Percentiles rank a stretch among this genome's conserved stretches.
phyloP scores from a whole-genome alignment of 805 yeast species.

The Lachancea kluyveri region DNA sequence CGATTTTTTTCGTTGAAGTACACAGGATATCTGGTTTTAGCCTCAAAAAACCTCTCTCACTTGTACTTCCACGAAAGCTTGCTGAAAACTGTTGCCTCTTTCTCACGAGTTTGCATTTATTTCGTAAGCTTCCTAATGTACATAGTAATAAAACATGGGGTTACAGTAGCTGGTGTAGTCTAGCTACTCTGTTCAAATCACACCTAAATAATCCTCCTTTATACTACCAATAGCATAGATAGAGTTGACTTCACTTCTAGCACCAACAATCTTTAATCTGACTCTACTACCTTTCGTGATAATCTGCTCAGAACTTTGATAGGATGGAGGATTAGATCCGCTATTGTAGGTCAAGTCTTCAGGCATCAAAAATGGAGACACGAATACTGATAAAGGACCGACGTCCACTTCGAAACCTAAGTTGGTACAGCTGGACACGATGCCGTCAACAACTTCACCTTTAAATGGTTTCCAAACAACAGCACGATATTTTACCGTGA shows the following conservation, averaged over 20 bases:
- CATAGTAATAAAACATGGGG: no score
- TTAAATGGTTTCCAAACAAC: conserved; percentile 98
- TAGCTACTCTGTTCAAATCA: conserved; percentile 38
- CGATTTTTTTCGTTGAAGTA: no score
- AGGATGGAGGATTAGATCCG: conserved; percentile 97
- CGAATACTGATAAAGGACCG: conserved; percentile 92
- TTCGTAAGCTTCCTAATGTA: background rate
- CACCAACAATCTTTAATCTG: conserved; percentile 93
- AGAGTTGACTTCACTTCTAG: conserved; percentile 94
- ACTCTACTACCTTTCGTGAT: conserved; percentile 92
- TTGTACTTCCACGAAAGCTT: no score
- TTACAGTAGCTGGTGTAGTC: no score
- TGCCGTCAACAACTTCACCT: conserved; percentile 97
- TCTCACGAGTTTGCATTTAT: background rate
- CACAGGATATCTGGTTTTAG: no score
- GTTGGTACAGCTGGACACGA: conserved; percentile 86
- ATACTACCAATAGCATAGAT: conserved; percentile 97
- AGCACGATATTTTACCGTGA: conserved; percentile 92
- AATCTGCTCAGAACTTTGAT: conserved; percentile 89
- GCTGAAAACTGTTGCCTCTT: no score
- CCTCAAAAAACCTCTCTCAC: no score
- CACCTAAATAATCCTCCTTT: conserved; percentile 96
- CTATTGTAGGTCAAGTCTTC: conserved; percentile 91
- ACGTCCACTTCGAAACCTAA: conserved; percentile 98
- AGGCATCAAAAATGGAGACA: conserved; percentile 91